A percentile compares a stretch with the other conserved stretches of the same genome.
Conservation (phyloP, 2,329 filamentous ascomycete species). For the Elsinoe necatrix region DNA sequence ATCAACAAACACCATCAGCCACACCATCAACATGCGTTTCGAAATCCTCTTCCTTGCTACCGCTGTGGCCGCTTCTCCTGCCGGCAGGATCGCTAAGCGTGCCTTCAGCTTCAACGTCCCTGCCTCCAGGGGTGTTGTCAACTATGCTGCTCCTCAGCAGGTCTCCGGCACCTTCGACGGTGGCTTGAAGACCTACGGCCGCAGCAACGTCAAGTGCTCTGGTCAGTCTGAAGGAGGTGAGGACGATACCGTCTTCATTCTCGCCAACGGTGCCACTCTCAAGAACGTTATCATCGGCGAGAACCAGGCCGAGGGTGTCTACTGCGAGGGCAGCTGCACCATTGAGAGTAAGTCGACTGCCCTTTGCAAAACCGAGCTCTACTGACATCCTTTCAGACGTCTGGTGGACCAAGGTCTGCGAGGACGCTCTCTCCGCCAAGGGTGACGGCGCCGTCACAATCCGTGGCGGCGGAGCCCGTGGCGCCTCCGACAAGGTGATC, state of each 20-base stretch:
- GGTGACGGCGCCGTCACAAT: constrained; percentile 21
- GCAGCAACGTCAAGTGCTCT: constrained; percentile 30
- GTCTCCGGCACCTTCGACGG: constrained; percentile 34
- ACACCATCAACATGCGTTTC: constrained; percentile 16
- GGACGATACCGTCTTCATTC: constrained; percentile 43
- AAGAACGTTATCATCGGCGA: constrained; percentile 48
- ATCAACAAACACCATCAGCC: neutral
- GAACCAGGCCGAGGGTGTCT: constrained; percentile 43
- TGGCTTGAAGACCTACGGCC: constrained; percentile 38
- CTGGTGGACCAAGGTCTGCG: constrained; percentile 38
- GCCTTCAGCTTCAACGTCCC: constrained; percentile 20
- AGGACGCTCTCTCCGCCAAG: constrained; percentile 31
- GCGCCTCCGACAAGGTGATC: constrained; percentile 35
- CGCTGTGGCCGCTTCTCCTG: constrained; percentile 10
- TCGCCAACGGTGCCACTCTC: constrained; percentile 43
- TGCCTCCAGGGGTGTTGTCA: constrained; percentile 19
- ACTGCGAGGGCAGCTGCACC: constrained; percentile 43
- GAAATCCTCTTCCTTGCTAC: constrained; percentile 6
- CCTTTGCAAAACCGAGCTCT: neutral
- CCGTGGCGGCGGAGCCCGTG: constrained; percentile 33
- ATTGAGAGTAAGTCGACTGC: constrained; percentile 27
- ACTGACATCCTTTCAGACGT: constrained; percentile 31
- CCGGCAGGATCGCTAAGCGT: neutral
- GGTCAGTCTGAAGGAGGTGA: constrained; percentile 27
- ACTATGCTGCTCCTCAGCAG: constrained; percentile 17